These are phyloP conservation scores for Fonsecaea nubica DNA, from an alignment of 2,329 filamentous ascomycete species.

Conservation along the genomic window DNA sequence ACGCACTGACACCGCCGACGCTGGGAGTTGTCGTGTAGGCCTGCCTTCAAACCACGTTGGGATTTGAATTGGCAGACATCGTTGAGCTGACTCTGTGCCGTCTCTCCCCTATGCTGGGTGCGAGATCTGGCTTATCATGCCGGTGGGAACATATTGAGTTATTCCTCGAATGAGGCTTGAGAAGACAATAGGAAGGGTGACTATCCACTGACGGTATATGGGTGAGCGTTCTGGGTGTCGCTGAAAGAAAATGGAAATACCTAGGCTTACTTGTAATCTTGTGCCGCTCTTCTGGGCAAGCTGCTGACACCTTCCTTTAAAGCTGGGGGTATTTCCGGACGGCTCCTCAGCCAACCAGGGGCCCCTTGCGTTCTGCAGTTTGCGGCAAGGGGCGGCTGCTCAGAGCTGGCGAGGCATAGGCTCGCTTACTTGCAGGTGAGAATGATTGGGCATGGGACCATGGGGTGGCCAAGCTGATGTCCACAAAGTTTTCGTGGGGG, in stretches of 20 bases:
- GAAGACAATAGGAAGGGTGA: not conserved
- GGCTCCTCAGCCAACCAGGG: not conserved
- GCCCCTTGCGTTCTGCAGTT: not conserved
- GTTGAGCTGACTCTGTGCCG: not conserved
- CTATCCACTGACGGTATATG: not conserved
- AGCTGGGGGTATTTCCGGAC: not conserved
- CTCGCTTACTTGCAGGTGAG: not conserved
- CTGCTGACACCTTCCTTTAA: not conserved
- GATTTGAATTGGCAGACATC: not conserved
- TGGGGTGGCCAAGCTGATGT: not conserved
- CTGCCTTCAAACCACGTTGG: not conserved
- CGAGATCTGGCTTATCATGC: not conserved
- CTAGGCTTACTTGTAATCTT: not conserved
- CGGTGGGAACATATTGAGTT: not conserved
- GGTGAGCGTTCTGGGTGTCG: not conserved
- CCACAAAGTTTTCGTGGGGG: not conserved
- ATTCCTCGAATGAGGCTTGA: not conserved
- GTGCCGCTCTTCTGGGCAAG: not conserved
- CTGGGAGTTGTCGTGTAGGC: slow-evolving; percentile 19
- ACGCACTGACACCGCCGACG: no score
- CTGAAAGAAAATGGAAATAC: not conserved
- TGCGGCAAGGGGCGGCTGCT: no score
- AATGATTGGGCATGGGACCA: not conserved
- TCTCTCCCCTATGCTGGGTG: not conserved
- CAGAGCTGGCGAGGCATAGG: not conserved